Conservation (phyloP, 495 filamentous ascomycete genomes). For the Penicillium daleae region DNA sequence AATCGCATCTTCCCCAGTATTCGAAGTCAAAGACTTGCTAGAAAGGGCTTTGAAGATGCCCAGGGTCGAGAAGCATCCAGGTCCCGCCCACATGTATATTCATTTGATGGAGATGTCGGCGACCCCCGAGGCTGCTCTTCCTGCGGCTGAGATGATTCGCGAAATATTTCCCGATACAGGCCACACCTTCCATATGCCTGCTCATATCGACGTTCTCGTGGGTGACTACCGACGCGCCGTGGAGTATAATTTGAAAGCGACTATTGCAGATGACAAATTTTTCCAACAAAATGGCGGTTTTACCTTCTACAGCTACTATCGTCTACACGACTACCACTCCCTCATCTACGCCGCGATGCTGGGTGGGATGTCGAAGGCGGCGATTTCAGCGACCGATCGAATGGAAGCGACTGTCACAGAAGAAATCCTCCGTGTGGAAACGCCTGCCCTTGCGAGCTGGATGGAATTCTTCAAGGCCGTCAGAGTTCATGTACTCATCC, state of each 20-base stretch:
- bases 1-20: conserved; percentile 49
- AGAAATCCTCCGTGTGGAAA: conserved; percentile 55
- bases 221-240: conserved; percentile 65
- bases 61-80: conserved; percentile 53
- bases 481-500: conserved; percentile 61
- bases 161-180: conserved; percentile 63
- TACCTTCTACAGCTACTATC: conserved; percentile 67
- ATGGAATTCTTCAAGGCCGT: conserved; percentile 65
- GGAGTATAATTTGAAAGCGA: conserved; percentile 58
- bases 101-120: conserved; percentile 71
- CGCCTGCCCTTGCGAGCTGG: conserved; percentile 68
- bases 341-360: conserved; percentile 70
- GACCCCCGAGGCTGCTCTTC: conserved; percentile 57
- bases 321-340: conserved; percentile 64
- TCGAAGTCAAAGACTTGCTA: conserved; percentile 56
- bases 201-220: conserved; percentile 64
- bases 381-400: conserved; percentile 51
- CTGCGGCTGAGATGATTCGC: conserved; percentile 59
- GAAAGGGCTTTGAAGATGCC: conserved; percentile 49
- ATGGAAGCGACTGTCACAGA: conserved; percentile 59
- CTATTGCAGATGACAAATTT: conserved; percentile 59
- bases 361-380: conserved; percentile 54
- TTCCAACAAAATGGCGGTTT: conserved; percentile 49
- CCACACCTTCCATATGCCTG: conserved; percentile 69
- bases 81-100: conserved; percentile 65